Percentiles rank a stretch among this genome's conserved stretches.
phyloP scores from a whole-genome alignment of 495 filamentous ascomycete species.

The Rostrohypoxylon terebratum region DNA sequence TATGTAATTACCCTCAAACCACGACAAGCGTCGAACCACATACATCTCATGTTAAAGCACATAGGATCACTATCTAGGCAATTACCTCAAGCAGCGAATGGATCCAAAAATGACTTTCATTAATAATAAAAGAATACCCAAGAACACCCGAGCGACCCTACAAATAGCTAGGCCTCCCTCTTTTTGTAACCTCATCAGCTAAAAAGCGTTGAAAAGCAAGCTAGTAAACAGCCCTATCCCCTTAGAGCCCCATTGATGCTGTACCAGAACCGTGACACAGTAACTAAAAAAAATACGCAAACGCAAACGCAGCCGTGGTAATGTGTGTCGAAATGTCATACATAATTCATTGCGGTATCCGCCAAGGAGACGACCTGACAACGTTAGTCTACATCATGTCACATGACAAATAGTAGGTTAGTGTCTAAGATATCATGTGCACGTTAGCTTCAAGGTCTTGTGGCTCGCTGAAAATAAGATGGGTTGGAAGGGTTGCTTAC shows the following conservation, averaged over 20 bases:
- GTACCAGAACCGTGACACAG: slow-evolving; percentile 12
- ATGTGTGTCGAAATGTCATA: slow-evolving; percentile 14
- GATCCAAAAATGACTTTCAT: slow-evolving; percentile 29
- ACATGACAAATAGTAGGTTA: slow-evolving; percentile 65
- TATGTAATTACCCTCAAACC: too few relatives aligned
- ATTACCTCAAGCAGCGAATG: slow-evolving; percentile 20
- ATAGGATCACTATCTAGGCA: background rate
- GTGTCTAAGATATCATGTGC: slow-evolving; percentile 58
- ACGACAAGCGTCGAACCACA: background rate
- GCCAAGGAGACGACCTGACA: slow-evolving; percentile 8
- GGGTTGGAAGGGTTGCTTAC: slow-evolving; percentile 63
- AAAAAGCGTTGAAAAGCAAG: background rate
- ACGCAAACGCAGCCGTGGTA: slow-evolving; percentile 1
- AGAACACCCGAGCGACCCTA: slow-evolving; percentile 18
- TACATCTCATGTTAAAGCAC: background rate
- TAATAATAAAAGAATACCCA: slow-evolving; percentile 27
- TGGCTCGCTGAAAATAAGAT: slow-evolving; percentile 25
- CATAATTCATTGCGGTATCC: slow-evolving; percentile 18
- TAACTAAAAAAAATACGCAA: slow-evolving; percentile 6
- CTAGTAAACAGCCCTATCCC: slow-evolving; percentile 1
- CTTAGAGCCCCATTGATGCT: slow-evolving; percentile 7
- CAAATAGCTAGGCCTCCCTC: background rate
- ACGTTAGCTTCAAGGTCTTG: slow-evolving; percentile 39
- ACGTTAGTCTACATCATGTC: slow-evolving; percentile 33
- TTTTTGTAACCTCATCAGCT: slow-evolving; percentile 19